Percentiles rank a stretch among this genome's conserved stretches.
These are phyloP conservation scores for Meyerozyma elateridarum DNA, from an alignment of 1,139 yeast species.

Conservation along the genomic window DNA sequence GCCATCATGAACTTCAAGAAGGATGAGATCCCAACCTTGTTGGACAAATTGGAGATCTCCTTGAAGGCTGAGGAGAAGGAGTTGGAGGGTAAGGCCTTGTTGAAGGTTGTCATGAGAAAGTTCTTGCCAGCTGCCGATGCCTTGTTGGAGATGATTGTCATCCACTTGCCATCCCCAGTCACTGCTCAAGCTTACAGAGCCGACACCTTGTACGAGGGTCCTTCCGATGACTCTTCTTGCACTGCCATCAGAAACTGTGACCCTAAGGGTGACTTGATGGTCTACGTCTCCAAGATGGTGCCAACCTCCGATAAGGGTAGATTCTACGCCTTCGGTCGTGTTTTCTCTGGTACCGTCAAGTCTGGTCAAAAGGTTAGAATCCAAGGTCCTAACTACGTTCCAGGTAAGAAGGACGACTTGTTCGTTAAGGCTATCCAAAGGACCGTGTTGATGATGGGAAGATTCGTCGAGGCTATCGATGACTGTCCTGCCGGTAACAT, in stretches of 20 bases:
- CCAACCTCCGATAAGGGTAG: conserved; percentile 99
- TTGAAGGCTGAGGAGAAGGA: conserved; percentile 90
- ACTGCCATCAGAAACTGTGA: conserved; percentile 96
- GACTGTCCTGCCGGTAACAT: conserved; percentile 99
- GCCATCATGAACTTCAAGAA: conserved; percentile 92
- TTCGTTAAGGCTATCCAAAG: conserved; percentile 98
- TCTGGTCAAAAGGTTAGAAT: conserved; percentile 99
- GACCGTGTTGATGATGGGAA: conserved; percentile 99
- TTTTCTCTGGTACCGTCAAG: conserved; percentile 98
- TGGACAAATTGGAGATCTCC: conserved; percentile 84
- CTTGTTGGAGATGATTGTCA: conserved; percentile 95
- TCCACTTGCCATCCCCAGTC: conserved; percentile 99
- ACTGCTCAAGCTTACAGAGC: conserved; percentile 99
- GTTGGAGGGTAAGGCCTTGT: conserved; percentile 96
- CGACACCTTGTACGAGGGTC: conserved; percentile 99
- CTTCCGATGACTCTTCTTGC: conserved; percentile 89
- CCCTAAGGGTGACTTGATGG: conserved; percentile 97
- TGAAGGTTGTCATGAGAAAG: conserved; percentile 98
- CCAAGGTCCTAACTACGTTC: conserved; percentile 99
- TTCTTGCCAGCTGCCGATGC: conserved; percentile 99
- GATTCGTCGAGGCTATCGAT: conserved; percentile 95
- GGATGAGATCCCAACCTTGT: conserved; percentile 60
- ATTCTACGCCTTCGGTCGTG: conserved; percentile 99
- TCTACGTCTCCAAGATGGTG: conserved; percentile 99
- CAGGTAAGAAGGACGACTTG: conserved; percentile 97